These are phyloP conservation scores for Pulveroboletus sp. DNA, from an alignment of 768 basidiomycete species.

Conservation along the genomic window DNA sequence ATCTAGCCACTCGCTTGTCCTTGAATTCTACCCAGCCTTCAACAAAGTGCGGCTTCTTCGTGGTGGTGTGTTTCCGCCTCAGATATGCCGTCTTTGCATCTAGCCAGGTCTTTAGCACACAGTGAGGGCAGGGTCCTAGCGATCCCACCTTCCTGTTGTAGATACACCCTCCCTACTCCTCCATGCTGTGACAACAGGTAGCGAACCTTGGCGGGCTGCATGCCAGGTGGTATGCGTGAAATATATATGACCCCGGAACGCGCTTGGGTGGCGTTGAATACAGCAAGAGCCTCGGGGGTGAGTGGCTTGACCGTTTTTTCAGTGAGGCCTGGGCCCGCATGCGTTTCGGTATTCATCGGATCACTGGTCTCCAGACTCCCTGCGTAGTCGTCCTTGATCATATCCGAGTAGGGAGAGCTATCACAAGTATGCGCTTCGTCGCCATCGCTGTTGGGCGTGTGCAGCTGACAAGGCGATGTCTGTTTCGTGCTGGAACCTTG, in stretches of 20 bases:
- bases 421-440: not conserved
- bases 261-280: slow-evolving; percentile 70
- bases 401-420: slow-evolving; percentile 3
- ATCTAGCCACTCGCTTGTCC: slow-evolving; percentile 87
- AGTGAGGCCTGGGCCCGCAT: slow-evolving; percentile 42
- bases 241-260: slow-evolving; percentile 90
- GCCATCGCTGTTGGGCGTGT: not conserved
- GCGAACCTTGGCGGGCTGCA: slow-evolving; percentile 94
- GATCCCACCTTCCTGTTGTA: slow-evolving; percentile 83
- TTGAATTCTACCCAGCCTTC: slow-evolving; percentile 99
- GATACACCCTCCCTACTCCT: slow-evolving; percentile 87
- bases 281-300: slow-evolving; percentile 70
- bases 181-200: slow-evolving; percentile 91
- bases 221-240: slow-evolving; percentile 94
- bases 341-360: slow-evolving; percentile 55
- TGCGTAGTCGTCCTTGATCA: slow-evolving; percentile 23
- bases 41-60: slow-evolving; percentile 83
- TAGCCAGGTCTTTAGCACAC: slow-evolving; percentile 27
- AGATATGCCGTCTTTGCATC: slow-evolving; percentile 88
- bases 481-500: not conserved
- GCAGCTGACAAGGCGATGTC: not conserved
- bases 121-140: not conserved
- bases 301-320: slow-evolving; percentile 66
- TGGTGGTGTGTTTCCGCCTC: slow-evolving; percentile 75
- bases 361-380: slow-evolving; percentile 24